Percentiles rank a stretch among this genome's conserved stretches.
Evolutionary conservation across 495 filamentous ascomycete species (phyloP).

Genomic region (Aspergillus asperescens): DNA sequence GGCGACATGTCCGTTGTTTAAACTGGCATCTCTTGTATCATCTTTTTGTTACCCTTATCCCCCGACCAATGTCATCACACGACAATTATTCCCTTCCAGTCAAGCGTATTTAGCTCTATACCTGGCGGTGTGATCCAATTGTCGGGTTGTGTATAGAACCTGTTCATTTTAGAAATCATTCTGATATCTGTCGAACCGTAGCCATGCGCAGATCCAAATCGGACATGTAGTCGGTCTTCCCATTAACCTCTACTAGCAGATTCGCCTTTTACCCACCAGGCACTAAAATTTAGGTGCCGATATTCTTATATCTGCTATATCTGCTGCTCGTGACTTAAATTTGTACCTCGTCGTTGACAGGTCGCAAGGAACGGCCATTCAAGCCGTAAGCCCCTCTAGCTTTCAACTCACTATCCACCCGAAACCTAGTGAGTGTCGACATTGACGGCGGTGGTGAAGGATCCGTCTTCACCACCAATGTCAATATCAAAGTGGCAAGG

Average conservation of each 20-base stretch:
- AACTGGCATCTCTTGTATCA: constrained; percentile 32
- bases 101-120: constrained; percentile 28
- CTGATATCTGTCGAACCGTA: background rate
- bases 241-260: background rate
- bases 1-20: constrained; percentile 91
- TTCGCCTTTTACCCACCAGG: background rate
- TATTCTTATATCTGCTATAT: too few relatives aligned
- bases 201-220: background rate
- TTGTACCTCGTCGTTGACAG: too few relatives aligned
- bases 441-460: too few relatives aligned
- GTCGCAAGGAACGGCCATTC: too few relatives aligned
- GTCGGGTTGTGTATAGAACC: constrained; percentile 46
- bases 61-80: constrained; percentile 33
- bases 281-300: too few relatives aligned
- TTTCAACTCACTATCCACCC: too few relatives aligned
- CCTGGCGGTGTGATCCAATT: constrained; percentile 27
- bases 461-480: too few relatives aligned
- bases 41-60: constrained; percentile 30
- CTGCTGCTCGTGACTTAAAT: too few relatives aligned
- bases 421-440: too few relatives aligned
- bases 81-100: constrained; percentile 32
- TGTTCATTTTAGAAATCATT: constrained; percentile 33
- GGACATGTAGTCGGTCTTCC: background rate
- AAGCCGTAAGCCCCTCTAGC: too few relatives aligned
- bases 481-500: too few relatives aligned